Percentiles rank a stretch among this genome's conserved stretches.
These are phyloP conservation scores for Rutidosis leptorrhynchoides DNA, from an alignment of 129 eudicot species.

Conservation along the genomic window DNA sequence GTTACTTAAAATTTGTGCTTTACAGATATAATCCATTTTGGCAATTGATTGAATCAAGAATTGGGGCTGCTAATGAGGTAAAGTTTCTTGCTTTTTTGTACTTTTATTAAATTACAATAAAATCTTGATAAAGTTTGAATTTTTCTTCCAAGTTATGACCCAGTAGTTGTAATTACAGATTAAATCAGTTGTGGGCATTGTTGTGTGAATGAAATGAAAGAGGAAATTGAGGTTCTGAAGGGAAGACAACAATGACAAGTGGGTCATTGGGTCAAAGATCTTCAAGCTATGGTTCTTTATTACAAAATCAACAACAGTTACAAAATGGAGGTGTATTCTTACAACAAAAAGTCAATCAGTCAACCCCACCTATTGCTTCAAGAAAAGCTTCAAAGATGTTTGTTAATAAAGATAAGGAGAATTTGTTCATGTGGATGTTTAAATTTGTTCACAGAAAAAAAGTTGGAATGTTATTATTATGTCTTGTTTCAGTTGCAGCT, in stretches of 20 bases:
- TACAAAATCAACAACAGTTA: constrained; percentile 65
- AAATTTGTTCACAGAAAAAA: constrained; percentile 76
- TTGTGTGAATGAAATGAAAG: constrained; percentile 53
- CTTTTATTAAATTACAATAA: not conserved
- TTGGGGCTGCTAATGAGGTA: constrained; percentile 31
- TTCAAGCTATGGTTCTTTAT: constrained; percentile 78
- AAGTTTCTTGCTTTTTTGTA: constrained; percentile 20
- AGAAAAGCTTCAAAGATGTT: constrained; percentile 67
- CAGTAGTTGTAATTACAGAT: not conserved
- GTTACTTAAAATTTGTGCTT: constrained; percentile 7
- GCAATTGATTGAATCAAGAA: constrained; percentile 31
- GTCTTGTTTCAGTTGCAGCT: constrained; percentile 69
- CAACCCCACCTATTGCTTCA: constrained; percentile 44
- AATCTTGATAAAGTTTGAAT: constrained; percentile 1
- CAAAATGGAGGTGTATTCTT: constrained; percentile 43
- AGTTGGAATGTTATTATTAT: constrained; percentile 84
- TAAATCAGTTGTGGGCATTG: constrained; percentile 31
- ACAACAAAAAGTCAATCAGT: constrained; percentile 38
- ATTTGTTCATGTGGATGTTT: constrained; percentile 57
- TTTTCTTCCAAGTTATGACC: constrained; percentile 11
- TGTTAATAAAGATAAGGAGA: constrained; percentile 67
- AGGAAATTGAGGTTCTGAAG: constrained; percentile 37
- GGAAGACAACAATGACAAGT: constrained; percentile 59
- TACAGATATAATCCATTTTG: constrained; percentile 24
- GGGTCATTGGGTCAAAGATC: constrained; percentile 75